Conservation (phyloP, 495 filamentous ascomycete genomes). For the Xylaria longipes region DNA sequence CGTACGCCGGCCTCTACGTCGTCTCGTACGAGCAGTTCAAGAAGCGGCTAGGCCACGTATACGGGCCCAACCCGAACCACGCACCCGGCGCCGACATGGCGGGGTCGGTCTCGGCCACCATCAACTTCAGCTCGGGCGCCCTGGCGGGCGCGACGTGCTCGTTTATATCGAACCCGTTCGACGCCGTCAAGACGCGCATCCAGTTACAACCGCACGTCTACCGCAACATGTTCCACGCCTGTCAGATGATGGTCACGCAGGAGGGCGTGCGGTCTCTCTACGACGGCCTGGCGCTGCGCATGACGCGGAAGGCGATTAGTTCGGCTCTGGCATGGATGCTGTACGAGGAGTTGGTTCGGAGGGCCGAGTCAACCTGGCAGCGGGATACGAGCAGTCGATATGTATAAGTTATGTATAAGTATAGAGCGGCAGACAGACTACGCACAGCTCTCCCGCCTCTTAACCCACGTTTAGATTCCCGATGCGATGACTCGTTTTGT, state of each 20-base stretch:
- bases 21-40: constrained; percentile 94
- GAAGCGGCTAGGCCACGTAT: constrained; percentile 59
- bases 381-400: constrained; percentile 25
- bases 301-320: constrained; percentile 89
- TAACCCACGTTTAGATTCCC: neutral
- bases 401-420: constrained; percentile 8
- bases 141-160: constrained; percentile 83
- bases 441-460: constrained; percentile 10
- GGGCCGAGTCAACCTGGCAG: constrained; percentile 70
- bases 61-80: constrained; percentile 22
- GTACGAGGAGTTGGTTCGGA: constrained; percentile 89
- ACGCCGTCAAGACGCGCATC: constrained; percentile 92
- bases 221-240: constrained; percentile 81
- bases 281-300: constrained; percentile 85
- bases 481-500: constrained; percentile 3
- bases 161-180: constrained; percentile 92
- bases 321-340: constrained; percentile 93
- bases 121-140: constrained; percentile 85
- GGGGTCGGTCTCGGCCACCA: constrained; percentile 62
- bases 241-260: constrained; percentile 75
- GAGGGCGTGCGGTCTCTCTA: constrained; percentile 84
- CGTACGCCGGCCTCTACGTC: constrained; percentile 94
- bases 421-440: constrained; percentile 16
- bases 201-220: constrained; percentile 88
- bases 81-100: constrained; percentile 34